Evolutionary conservation across 1,284 basidiomycete species (phyloP).

Genomic region (Apiotrichum gracile): DNA sequence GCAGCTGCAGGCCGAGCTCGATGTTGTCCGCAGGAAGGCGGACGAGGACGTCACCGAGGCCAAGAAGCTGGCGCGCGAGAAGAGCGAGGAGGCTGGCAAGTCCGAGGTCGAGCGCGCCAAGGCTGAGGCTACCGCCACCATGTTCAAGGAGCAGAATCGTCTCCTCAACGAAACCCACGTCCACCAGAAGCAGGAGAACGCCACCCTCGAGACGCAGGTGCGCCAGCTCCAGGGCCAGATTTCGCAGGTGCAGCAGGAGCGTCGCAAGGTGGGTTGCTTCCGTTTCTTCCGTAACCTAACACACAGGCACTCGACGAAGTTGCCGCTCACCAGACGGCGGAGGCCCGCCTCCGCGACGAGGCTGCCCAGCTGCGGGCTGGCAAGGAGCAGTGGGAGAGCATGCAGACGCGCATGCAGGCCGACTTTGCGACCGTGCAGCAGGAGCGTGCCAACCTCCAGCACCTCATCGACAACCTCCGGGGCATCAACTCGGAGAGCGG

Average conservation of each 20-base stretch:
- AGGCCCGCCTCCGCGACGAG: conserved; percentile 75
- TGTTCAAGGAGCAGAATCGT: conserved; percentile 53
- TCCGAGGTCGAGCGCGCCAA: conserved; percentile 67
- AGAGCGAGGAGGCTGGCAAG: conserved; percentile 60
- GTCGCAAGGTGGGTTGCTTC: conserved; percentile 10
- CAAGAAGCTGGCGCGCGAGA: conserved; percentile 61
- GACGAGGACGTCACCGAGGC: conserved; percentile 61
- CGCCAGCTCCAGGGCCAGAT: conserved; percentile 34
- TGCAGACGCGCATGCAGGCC: conserved; percentile 70
- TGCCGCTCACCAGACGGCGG: conserved; percentile 52
- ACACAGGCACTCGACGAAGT: conserved; percentile 38
- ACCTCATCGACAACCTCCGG: conserved; percentile 80
- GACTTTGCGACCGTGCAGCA: conserved; percentile 73
- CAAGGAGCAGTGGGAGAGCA: conserved; percentile 81
- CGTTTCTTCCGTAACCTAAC: neutral
- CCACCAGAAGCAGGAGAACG: conserved; percentile 41
- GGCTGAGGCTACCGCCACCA: conserved; percentile 67
- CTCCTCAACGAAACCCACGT: conserved; percentile 37
- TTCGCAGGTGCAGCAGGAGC: conserved; percentile 30
- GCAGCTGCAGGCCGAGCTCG: conserved; percentile 49
- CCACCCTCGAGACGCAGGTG: conserved; percentile 32
- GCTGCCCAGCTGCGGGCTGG: conserved; percentile 79
- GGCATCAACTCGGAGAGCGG: conserved; percentile 84
- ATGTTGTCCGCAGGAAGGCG: conserved; percentile 61
- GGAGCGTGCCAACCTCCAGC: conserved; percentile 76